Percentiles rank a stretch among this genome's conserved stretches.
Conservation (phyloP, 2,329 filamentous ascomycete species). For the Cercospora beticola region DNA sequence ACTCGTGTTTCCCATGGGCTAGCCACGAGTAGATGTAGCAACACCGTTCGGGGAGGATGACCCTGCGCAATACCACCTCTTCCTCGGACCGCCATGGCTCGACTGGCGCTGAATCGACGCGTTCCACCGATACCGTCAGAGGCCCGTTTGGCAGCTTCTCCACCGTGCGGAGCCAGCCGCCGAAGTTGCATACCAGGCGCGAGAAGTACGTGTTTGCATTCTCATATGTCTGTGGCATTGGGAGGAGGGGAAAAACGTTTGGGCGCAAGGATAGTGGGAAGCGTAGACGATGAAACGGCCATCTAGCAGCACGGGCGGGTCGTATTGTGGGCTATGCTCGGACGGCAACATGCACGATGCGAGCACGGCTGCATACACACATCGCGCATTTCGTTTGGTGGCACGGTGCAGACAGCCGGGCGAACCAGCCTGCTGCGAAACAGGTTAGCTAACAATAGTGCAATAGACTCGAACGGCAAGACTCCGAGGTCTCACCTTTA, state of each 20-base stretch:
- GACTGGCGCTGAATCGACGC: constrained; percentile 64
- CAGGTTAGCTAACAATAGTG: constrained; percentile 31
- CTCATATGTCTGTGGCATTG: not conserved
- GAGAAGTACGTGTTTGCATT: constrained; percentile 43
- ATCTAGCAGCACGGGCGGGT: not conserved
- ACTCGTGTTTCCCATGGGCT: constrained; percentile 19
- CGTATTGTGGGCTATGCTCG: not conserved
- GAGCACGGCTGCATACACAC: not conserved
- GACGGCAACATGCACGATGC: constrained; percentile 10
- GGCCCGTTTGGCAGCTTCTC: constrained; percentile 42
- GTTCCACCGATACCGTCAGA: constrained; percentile 65
- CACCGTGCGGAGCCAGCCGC: constrained; percentile 23
- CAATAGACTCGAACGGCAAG: constrained; percentile 45
- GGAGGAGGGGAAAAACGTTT: not conserved
- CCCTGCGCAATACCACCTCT: constrained; percentile 24
- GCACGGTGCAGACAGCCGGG: constrained; percentile 3
- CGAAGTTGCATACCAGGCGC: constrained; percentile 46
- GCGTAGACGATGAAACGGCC: not conserved
- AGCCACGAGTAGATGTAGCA: constrained; percentile 13
- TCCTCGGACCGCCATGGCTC: constrained; percentile 64
- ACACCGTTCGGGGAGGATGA: constrained; percentile 23
- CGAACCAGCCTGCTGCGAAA: constrained; percentile 19
- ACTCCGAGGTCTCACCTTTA: constrained; percentile 46
- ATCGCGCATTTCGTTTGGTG: constrained; percentile 30
- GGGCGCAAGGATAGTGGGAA: not conserved